phyloP scores from a whole-genome alignment of 2,329 filamentous ascomycete genomes.

The Fusarium heterosporum region DNA sequence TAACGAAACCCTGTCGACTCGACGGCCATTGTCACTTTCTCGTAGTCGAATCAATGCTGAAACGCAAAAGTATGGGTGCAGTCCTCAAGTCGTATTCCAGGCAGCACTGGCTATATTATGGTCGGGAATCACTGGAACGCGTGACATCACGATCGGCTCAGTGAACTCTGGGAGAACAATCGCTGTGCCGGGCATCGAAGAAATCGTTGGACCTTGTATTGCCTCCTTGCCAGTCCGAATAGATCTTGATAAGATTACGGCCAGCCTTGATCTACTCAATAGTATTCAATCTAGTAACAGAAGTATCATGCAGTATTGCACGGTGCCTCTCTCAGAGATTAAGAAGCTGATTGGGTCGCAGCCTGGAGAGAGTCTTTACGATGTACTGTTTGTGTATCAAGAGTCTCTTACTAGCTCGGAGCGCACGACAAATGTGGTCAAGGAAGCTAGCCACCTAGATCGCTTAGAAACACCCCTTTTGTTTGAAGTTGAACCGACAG shows the following conservation, averaged over 20 bases:
- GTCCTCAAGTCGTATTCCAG: conserved; percentile 80
- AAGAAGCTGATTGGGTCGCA: conserved; percentile 68
- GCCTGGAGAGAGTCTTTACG: conserved; percentile 73
- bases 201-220: conserved; percentile 83
- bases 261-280: conserved; percentile 70
- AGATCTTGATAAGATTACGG: conserved; percentile 63
- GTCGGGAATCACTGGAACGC: conserved; percentile 69
- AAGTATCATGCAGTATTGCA: conserved; percentile 71
- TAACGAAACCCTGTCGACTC: conserved; percentile 28
- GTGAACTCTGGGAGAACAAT: conserved; percentile 85
- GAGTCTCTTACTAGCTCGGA: conserved; percentile 68
- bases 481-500: conserved; percentile 77
- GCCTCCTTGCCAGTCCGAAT: conserved; percentile 79
- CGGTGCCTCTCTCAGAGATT: conserved; percentile 76
- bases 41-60: conserved; percentile 45
- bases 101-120: conserved; percentile 76
- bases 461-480: conserved; percentile 80
- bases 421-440: conserved; percentile 54
- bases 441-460: conserved; percentile 72
- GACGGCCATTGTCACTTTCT: conserved; percentile 32
- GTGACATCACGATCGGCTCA: conserved; percentile 79
- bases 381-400: conserved; percentile 86
- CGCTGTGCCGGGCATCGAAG: conserved; percentile 76
- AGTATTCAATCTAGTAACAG: conserved; percentile 75
- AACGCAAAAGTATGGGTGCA: conserved; percentile 60